phyloP scores from a whole-genome alignment of 106 monocot genomes.

The Platanthera guangdongensis region DNA sequence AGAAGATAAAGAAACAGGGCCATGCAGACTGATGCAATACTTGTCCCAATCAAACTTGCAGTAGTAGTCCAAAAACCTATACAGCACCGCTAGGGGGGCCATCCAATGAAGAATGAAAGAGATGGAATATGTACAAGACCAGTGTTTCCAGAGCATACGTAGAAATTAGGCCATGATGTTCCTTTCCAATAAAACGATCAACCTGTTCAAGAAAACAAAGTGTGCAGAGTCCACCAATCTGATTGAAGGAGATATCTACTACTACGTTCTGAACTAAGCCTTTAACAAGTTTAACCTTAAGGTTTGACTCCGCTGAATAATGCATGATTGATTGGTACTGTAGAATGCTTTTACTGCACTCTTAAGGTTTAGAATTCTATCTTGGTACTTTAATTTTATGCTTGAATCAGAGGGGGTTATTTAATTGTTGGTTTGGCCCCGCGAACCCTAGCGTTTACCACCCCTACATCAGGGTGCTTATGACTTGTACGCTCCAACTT shows the following conservation, averaged over 20 bases:
- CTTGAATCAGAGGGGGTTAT: too few species aligned
- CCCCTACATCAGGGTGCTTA: too few species aligned
- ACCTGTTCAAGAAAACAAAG: slow-evolving; percentile 94
- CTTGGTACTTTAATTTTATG: too few species aligned
- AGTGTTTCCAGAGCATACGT: slow-evolving; percentile 97
- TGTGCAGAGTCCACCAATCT: slow-evolving; percentile 78
- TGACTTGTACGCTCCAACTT: too few species aligned
- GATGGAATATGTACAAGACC: slow-evolving; percentile 76
- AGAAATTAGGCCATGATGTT: slow-evolving; percentile 82
- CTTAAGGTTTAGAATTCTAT: too few species aligned
- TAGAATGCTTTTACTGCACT: too few species aligned
- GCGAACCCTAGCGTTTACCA: too few species aligned
- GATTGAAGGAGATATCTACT: slow-evolving; percentile 94
- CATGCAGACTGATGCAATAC: slow-evolving; percentile 58
- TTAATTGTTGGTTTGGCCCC: too few species aligned
- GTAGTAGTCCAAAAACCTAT: slow-evolving; percentile 80
- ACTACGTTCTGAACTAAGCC: slow-evolving; percentile 87
- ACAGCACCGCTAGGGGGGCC: slow-evolving; percentile 84
- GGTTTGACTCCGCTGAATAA: too few species aligned
- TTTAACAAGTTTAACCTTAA: slow-evolving; percentile 96
- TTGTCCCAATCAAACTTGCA: slow-evolving; percentile 93
- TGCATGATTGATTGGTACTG: too few species aligned
- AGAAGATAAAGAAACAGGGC: slow-evolving; percentile 59
- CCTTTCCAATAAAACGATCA: slow-evolving; percentile 58
- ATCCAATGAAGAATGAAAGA: slow-evolving; percentile 61